Percentiles rank a stretch among this genome's conserved stretches.
Evolutionary conservation across 805 yeast species (phyloP).

Genomic region (Metschnikowia matae): DNA sequence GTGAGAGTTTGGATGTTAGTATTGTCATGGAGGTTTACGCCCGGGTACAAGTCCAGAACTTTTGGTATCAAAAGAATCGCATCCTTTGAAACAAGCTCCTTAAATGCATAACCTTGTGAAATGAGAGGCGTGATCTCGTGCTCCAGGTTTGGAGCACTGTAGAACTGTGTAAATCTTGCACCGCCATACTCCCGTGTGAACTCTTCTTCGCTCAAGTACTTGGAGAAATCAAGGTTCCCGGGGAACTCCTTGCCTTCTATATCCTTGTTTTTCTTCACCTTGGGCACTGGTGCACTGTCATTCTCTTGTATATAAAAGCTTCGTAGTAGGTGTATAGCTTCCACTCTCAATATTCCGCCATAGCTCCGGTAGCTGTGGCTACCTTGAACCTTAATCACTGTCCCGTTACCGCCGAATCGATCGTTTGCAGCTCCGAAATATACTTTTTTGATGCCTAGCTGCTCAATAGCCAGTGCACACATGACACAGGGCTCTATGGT

Average conservation of each 20-base stretch:
- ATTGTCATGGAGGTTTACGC: not conserved
- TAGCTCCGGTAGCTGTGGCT: conserved; percentile 46
- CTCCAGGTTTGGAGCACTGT: conserved; percentile 1
- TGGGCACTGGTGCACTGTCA: conserved; percentile 77
- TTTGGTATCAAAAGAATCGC: conserved; percentile 6
- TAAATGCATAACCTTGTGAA: conserved; percentile 6
- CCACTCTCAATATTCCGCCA: conserved; percentile 78
- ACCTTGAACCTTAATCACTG: conserved; percentile 55
- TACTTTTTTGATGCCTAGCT: conserved; percentile 67
- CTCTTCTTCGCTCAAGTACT: conserved; percentile 48
- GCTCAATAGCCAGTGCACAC: conserved; percentile 93
- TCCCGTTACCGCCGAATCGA: conserved; percentile 94
- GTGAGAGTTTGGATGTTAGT: not conserved
- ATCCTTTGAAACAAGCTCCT: conserved; percentile 1
- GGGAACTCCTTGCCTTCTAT: conserved; percentile 59
- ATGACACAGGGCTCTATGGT: conserved; percentile 97
- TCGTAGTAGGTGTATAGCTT: conserved; percentile 77
- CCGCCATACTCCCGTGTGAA: conserved; percentile 51
- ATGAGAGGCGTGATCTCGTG: conserved; percentile 13
- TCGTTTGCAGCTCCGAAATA: conserved; percentile 93
- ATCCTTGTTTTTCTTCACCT: conserved; percentile 64
- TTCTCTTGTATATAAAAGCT: conserved; percentile 84
- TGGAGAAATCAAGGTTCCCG: conserved; percentile 46
- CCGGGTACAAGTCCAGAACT: conserved; percentile 6
- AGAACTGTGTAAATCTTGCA: conserved; percentile 19